A percentile compares a stretch with the other conserved stretches of the same genome.
Conservation (phyloP, 225 moss, liverwort and hornwort species). For the Bryum argenteum region DNA sequence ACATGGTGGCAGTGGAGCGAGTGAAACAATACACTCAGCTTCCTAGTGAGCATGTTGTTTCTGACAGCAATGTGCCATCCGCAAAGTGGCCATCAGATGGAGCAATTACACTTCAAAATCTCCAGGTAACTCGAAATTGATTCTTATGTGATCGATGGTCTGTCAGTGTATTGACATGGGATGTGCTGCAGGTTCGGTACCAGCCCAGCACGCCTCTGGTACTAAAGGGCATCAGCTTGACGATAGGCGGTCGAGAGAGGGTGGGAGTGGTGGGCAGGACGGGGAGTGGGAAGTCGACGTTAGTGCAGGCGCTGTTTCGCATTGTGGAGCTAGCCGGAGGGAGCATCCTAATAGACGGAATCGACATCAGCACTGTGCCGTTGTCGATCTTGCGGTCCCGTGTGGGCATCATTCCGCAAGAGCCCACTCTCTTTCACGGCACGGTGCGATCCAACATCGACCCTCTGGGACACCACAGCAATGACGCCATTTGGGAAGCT, state of each 20-base stretch:
- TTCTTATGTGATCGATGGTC: background rate
- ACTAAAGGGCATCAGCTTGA: background rate
- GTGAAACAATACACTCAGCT: background rate
- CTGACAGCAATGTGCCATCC: background rate
- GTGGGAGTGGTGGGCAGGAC: conserved; percentile 9
- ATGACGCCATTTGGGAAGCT: background rate
- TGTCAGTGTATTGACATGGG: background rate
- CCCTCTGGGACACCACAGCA: background rate
- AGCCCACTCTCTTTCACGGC: background rate
- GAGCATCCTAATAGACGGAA: background rate
- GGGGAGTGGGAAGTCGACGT: conserved; percentile 2
- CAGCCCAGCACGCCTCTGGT: background rate
- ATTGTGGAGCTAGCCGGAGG: background rate
- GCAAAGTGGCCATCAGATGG: conserved; percentile 6
- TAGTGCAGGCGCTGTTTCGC: background rate
- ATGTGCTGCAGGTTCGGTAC: conserved; percentile 3
- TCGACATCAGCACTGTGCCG: background rate
- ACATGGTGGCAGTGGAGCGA: conserved; percentile 2
- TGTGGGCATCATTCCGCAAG: conserved; percentile 2
- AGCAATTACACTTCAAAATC: conserved; percentile 1
- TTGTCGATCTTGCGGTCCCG: background rate
- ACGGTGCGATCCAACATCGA: conserved; percentile 8
- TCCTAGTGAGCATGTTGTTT: background rate
- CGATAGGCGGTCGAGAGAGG: background rate
- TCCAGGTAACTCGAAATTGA: background rate